These are phyloP conservation scores for Eucalyptus pauciflora DNA, from an alignment of 345 rosid species.

Conservation along the genomic window DNA sequence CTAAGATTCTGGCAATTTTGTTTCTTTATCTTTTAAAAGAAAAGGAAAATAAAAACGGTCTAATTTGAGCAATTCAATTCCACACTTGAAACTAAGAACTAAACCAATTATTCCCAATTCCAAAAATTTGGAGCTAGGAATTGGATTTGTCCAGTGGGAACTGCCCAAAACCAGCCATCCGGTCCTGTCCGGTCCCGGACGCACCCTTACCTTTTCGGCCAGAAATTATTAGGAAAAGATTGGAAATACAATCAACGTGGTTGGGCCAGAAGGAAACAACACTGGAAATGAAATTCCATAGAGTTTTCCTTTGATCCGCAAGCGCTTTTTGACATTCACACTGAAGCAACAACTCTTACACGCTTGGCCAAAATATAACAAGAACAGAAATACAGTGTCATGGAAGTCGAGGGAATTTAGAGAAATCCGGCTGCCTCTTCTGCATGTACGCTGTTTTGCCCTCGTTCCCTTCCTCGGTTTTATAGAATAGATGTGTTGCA, in stretches of 20 bases:
- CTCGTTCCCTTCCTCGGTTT: conserved; percentile 75
- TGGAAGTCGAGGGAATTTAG: conserved; percentile 66
- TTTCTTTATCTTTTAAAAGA: no score
- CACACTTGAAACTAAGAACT: no score
- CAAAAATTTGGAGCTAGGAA: no score
- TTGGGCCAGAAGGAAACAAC: background rate
- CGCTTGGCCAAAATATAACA: background rate
- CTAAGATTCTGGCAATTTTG: no score
- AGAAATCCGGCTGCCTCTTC: conserved; percentile 66
- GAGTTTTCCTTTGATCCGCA: background rate
- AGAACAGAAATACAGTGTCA: background rate
- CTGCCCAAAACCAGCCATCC: no score
- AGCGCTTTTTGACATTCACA: background rate
- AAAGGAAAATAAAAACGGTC: no score
- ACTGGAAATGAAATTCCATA: no score
- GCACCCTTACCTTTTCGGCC: background rate
- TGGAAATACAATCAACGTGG: background rate
- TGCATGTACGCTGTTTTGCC: conserved; percentile 76
- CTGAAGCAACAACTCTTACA: background rate
- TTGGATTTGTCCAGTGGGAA: no score
- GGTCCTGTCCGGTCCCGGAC: background rate
- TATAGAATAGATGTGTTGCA: conserved; percentile 80
- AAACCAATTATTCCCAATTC: background rate
- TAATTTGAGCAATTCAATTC: background rate
- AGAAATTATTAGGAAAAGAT: background rate